Evolutionary conservation across 371 early-diverging fungal genomes (phyloP).

Genomic region (Syncephalis plumigaleata): DNA sequence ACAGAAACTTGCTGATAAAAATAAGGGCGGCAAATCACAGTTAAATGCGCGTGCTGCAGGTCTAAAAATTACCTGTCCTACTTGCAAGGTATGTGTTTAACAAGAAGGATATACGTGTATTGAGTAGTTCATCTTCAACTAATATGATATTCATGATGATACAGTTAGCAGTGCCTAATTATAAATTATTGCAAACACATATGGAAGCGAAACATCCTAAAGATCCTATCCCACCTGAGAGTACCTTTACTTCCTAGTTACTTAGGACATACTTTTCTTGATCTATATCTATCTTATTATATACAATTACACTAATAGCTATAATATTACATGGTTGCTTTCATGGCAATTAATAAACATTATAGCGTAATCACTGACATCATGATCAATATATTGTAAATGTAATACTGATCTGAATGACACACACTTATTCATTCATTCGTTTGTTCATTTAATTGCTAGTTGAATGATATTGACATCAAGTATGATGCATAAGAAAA

Average conservation of each 20-base stretch:
- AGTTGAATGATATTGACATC: too few species aligned
- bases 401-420: too few species aligned
- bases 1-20: constrained; percentile 30
- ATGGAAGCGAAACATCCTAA: constrained; percentile 45
- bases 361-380: too few species aligned
- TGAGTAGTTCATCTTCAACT: neutral
- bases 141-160: neutral
- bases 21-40: constrained; percentile 23
- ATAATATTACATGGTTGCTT: too few species aligned
- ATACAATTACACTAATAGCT: too few species aligned
- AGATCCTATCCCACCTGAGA: constrained; percentile 22
- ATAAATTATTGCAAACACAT: constrained; percentile 35
- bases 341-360: too few species aligned
- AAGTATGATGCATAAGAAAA: too few species aligned
- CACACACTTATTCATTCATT: too few species aligned
- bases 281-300: too few species aligned
- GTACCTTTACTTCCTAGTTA: neutral
- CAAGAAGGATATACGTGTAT: neutral
- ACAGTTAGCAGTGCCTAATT: constrained; percentile 21
- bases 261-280: too few species aligned
- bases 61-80: constrained; percentile 23
- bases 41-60: constrained; percentile 38
- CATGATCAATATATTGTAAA: too few species aligned
- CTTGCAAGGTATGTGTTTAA: constrained; percentile 12
- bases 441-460: too few species aligned